Conservation (phyloP, 1,284 basidiomycete species). For the Ganoderma lingzhi region DNA sequence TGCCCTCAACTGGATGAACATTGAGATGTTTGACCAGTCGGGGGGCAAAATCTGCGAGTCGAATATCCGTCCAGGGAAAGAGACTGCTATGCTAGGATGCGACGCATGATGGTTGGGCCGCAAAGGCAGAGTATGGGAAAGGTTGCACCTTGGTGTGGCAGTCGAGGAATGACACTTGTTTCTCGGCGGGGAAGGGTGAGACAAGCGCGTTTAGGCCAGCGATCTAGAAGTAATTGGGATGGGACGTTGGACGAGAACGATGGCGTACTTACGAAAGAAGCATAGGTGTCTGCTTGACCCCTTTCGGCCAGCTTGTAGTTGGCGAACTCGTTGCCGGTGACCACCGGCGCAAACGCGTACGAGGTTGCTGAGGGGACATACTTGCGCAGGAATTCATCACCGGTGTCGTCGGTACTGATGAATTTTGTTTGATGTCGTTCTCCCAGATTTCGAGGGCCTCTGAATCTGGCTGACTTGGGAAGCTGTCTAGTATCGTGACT, state of each 20-base stretch:
- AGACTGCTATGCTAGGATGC: conserved; percentile 5
- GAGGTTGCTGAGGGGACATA: not conserved
- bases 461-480: not conserved
- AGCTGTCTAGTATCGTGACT: not conserved
- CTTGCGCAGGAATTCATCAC: not conserved
- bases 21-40: not conserved
- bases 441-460: not conserved
- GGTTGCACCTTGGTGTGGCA: not conserved
- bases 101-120: not conserved
- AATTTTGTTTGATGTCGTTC: not conserved
- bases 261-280: not conserved
- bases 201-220: conserved; percentile 9
- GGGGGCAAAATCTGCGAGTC: not conserved
- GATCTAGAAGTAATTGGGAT: not conserved
- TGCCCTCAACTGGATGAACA: conserved; percentile 5
- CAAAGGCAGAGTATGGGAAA: not conserved
- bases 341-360: not conserved
- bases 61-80: not conserved
- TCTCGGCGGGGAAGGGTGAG: not conserved
- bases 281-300: not conserved
- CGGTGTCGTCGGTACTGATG: not conserved
- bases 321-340: not conserved
- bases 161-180: conserved; percentile 5
- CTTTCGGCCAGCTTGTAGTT: not conserved
- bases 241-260: not conserved